These are phyloP conservation scores for Moesziomyces sp. DNA, from an alignment of 1,284 basidiomycete species.

Conservation along the genomic window DNA sequence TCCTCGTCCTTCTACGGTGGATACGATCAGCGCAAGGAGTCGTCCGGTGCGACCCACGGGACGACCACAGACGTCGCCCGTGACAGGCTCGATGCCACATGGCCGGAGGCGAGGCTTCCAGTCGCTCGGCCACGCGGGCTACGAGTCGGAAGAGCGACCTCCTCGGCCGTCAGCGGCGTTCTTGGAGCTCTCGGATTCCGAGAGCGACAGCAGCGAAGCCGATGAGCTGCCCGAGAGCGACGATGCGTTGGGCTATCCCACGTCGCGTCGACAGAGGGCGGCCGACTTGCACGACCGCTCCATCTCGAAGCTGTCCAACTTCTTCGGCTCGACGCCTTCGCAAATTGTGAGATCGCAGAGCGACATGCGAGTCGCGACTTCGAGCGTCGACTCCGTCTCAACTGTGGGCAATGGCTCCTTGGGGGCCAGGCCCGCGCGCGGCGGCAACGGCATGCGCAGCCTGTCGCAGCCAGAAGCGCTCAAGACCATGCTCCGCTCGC, in stretches of 20 bases:
- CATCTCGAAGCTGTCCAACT: slow-evolving; percentile 37
- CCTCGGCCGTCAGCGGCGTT: slow-evolving; percentile 8
- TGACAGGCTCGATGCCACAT: neutral
- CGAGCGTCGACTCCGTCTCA: slow-evolving; percentile 6
- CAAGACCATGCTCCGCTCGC: slow-evolving; percentile 23
- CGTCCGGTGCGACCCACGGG: slow-evolving; percentile 6
- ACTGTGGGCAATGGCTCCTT: neutral
- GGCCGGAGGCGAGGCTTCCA: neutral
- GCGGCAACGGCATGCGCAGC: neutral
- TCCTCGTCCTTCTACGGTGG: neutral
- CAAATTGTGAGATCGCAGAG: slow-evolving; percentile 32
- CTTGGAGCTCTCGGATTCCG: slow-evolving; percentile 41
- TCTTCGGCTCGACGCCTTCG: slow-evolving; percentile 45
- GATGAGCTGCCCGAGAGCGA: slow-evolving; percentile 18
- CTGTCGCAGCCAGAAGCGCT: slow-evolving; percentile 22
- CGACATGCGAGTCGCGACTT: slow-evolving; percentile 6
- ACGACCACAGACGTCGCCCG: slow-evolving; percentile 11
- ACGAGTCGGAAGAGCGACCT: neutral
- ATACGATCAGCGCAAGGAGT: slow-evolving; percentile 2
- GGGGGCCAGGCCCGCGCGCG: neutral
- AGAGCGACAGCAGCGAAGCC: slow-evolving; percentile 28
- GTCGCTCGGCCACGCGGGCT: neutral
- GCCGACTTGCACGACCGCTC: slow-evolving; percentile 26
- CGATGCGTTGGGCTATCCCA: slow-evolving; percentile 5
- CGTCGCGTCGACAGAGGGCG: slow-evolving; percentile 9